phyloP scores from a whole-genome alignment of 2,329 filamentous ascomycete genomes.

The Nemania bipapillata region DNA sequence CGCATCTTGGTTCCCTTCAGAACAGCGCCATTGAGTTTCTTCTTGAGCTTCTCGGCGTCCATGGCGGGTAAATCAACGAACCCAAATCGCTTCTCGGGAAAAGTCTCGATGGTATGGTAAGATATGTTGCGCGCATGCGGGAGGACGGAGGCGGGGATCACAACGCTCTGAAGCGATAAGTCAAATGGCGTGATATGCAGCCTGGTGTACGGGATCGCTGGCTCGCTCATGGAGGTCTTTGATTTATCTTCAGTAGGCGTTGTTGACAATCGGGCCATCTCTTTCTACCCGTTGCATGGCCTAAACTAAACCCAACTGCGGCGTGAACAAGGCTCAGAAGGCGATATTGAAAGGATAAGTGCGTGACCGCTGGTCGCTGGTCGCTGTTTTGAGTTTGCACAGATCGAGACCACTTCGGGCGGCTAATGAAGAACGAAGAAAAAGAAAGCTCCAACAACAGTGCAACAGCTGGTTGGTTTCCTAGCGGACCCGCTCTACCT shows the following conservation, averaged over 20 bases:
- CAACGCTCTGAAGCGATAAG: slow-evolving; percentile 74
- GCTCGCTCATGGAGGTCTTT: slow-evolving; percentile 19
- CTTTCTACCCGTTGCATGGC: slow-evolving; percentile 30
- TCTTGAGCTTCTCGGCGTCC: slow-evolving; percentile 90
- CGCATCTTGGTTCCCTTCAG: slow-evolving; percentile 86
- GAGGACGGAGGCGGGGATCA: slow-evolving; percentile 75
- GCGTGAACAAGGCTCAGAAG: slow-evolving; percentile 4
- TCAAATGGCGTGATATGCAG: slow-evolving; percentile 92
- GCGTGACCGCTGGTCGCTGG: no score
- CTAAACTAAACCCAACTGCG: neutral
- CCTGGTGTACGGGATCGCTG: slow-evolving; percentile 59
- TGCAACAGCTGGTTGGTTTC: neutral
- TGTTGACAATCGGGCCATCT: slow-evolving; percentile 41
- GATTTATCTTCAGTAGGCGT: slow-evolving; percentile 31
- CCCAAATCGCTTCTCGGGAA: slow-evolving; percentile 89
- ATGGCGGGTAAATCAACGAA: slow-evolving; percentile 83
- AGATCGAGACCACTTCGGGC: neutral
- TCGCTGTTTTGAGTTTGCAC: slow-evolving; percentile 2
- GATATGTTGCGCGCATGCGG: slow-evolving; percentile 80
- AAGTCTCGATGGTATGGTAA: slow-evolving; percentile 86
- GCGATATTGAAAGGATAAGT: neutral
- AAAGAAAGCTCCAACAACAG: slow-evolving; percentile 6
- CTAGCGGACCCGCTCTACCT: slow-evolving; percentile 1
- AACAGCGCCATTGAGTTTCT: slow-evolving; percentile 87
- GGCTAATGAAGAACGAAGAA: slow-evolving; percentile 18